Percentiles rank a stretch among this genome's conserved stretches.
Evolutionary conservation across 345 rosid species (phyloP).

Genomic region (Sisymbrium irio): DNA sequence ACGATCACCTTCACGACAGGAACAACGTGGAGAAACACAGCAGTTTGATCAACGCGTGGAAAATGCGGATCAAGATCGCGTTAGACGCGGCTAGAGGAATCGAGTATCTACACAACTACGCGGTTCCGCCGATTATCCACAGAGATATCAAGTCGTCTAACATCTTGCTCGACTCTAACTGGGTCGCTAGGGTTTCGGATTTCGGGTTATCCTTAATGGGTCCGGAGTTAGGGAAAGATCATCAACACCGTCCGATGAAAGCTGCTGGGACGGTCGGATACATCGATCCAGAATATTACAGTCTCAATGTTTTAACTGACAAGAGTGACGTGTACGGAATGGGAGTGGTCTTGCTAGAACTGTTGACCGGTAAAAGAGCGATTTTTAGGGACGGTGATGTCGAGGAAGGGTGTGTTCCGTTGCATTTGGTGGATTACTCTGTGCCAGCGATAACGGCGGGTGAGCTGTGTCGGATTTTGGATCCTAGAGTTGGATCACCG

Average conservation of each 20-base stretch:
- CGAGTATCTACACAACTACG: conserved; percentile 79
- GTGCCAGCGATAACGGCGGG: conserved; percentile 50
- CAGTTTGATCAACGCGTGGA: conserved; percentile 78
- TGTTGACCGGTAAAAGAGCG: conserved; percentile 74
- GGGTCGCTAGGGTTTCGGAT: conserved; percentile 86
- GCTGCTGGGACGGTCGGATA: conserved; percentile 92
- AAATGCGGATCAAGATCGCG: conserved; percentile 73
- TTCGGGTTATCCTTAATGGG: conserved; percentile 78
- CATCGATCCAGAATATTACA: conserved; percentile 91
- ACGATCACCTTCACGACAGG: conserved; percentile 72
- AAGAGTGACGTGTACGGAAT: conserved; percentile 92
- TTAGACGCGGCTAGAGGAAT: conserved; percentile 87
- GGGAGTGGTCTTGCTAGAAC: conserved; percentile 78
- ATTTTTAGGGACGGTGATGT: conserved; percentile 46
- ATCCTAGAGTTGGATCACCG: conserved; percentile 56
- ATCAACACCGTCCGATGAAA: conserved; percentile 44
- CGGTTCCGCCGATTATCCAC: conserved; percentile 85
- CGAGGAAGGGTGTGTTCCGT: conserved; percentile 43
- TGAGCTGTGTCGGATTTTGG: conserved; percentile 54
- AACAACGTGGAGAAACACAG: conserved; percentile 59
- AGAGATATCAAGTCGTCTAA: conserved; percentile 84
- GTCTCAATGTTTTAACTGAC: conserved; percentile 69
- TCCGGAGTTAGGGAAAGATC: conserved; percentile 46
- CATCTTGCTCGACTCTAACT: conserved; percentile 66
- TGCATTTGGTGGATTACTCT: conserved; percentile 65